Evolutionary conservation across 768 basidiomycete species (phyloP).

Genomic region (Leccinum boreale): DNA sequence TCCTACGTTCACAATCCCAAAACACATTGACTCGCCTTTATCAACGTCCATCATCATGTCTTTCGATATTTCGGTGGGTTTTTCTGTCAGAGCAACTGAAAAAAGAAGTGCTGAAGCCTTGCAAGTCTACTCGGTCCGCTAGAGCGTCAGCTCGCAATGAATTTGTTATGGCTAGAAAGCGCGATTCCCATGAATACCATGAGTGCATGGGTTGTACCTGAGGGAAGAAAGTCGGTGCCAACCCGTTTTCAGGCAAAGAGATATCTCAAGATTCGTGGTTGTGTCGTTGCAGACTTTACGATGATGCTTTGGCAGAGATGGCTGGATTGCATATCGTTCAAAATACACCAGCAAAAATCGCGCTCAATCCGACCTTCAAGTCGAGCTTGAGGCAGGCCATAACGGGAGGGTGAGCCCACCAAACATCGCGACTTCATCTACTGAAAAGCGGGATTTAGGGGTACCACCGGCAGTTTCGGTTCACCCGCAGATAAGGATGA

Average conservation of each 20-base stretch:
- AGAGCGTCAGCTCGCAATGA: slow-evolving; percentile 85
- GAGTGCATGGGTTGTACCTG: slow-evolving; percentile 72
- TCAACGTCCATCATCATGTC: slow-evolving; percentile 81
- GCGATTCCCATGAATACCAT: slow-evolving; percentile 64
- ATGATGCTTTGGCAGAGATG: slow-evolving; percentile 62
- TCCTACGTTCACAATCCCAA: slow-evolving; percentile 79
- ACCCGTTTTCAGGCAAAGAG: neutral
- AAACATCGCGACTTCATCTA: neutral
- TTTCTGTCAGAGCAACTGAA: neutral
- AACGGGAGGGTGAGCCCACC: slow-evolving; percentile 70
- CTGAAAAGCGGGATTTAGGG: slow-evolving; percentile 40
- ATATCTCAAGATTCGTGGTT: slow-evolving; percentile 2
- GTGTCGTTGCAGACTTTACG: slow-evolving; percentile 55
- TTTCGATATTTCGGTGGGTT: slow-evolving; percentile 81
- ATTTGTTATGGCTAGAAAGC: slow-evolving; percentile 83
- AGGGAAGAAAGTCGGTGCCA: slow-evolving; percentile 60
- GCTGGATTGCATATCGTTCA: slow-evolving; percentile 68
- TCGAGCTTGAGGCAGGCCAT: slow-evolving; percentile 77
- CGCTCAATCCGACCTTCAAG: slow-evolving; percentile 74
- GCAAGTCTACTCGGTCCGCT: slow-evolving; percentile 69
- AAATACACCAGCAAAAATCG: slow-evolving; percentile 55
- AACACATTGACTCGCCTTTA: slow-evolving; percentile 76
- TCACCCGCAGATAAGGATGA: slow-evolving; percentile 66
- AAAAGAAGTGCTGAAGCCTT: slow-evolving; percentile 3
- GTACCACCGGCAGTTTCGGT: slow-evolving; percentile 80